These are phyloP conservation scores for Catunica adiposa DNA, from an alignment of 2,329 filamentous ascomycete species.

Conservation along the genomic window DNA sequence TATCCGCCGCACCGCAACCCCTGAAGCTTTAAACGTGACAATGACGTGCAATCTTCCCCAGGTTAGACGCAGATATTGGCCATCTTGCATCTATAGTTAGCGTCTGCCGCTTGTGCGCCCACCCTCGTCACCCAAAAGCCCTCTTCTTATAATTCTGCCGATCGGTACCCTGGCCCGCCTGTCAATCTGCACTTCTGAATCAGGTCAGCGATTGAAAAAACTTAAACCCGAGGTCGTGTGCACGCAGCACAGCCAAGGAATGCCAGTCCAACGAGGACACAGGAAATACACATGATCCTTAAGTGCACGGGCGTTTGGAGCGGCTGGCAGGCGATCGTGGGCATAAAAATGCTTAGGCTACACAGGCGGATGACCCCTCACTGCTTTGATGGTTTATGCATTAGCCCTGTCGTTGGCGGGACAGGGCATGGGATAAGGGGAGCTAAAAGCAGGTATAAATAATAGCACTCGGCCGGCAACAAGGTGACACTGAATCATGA, in stretches of 20 bases:
- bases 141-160: background rate
- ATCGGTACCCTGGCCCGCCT: background rate
- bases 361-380: background rate
- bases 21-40: background rate
- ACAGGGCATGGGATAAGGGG: background rate
- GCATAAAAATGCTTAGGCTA: background rate
- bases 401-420: no score
- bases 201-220: conserved; percentile 2
- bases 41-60: background rate
- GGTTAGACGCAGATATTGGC: background rate
- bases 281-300: background rate
- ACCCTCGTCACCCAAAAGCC: background rate
- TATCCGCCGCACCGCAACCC: background rate
- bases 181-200: background rate
- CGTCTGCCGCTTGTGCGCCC: background rate
- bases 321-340: background rate
- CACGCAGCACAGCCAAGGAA: background rate
- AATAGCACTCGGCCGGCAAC: background rate
- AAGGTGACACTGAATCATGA: background rate
- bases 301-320: background rate
- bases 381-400: no score
- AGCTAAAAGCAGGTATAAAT: background rate
- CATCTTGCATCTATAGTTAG: no score
- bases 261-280: background rate
- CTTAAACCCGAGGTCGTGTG: conserved; percentile 1